Percentiles rank a stretch among this genome's conserved stretches.
These are phyloP conservation scores for Diversispora eburnea DNA, from an alignment of 192 early-diverging fungal species.

Conservation along the genomic window DNA sequence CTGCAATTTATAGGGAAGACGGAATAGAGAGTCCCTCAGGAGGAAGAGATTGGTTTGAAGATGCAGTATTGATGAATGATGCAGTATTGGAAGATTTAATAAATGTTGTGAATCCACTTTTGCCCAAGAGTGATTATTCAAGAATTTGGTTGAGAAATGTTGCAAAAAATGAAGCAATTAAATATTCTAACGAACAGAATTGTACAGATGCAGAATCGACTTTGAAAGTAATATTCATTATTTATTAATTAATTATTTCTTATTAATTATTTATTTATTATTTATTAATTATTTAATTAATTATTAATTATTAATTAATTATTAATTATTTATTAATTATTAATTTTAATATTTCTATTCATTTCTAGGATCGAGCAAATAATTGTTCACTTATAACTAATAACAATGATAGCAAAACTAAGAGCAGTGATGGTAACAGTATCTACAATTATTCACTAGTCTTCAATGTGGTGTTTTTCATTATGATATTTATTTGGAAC, in stretches of 20 bases:
- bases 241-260: background rate
- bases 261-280: background rate
- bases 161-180: slow-evolving; percentile 52
- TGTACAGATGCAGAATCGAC: slow-evolving; percentile 51
- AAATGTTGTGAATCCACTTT: slow-evolving; percentile 57
- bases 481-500: too few species aligned
- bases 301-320: background rate
- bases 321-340: too few species aligned
- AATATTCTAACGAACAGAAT: slow-evolving; percentile 43
- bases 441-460: too few species aligned
- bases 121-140: slow-evolving; percentile 43
- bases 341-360: too few species aligned
- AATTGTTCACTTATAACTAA: too few species aligned
- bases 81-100: slow-evolving; percentile 69
- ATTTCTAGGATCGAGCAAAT: too few species aligned
- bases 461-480: too few species aligned
- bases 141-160: slow-evolving; percentile 73
- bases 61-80: slow-evolving; percentile 63
- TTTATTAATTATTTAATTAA: background rate
- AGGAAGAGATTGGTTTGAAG: slow-evolving; percentile 70
- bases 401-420: too few species aligned
- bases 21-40: slow-evolving; percentile 56
- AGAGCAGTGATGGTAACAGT: too few species aligned
- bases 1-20: slow-evolving; percentile 66
- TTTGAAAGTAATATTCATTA: background rate